These are phyloP conservation scores for Termitomyces sp. DNA, from an alignment of 768 basidiomycete genomes.

Conservation along the genomic window DNA sequence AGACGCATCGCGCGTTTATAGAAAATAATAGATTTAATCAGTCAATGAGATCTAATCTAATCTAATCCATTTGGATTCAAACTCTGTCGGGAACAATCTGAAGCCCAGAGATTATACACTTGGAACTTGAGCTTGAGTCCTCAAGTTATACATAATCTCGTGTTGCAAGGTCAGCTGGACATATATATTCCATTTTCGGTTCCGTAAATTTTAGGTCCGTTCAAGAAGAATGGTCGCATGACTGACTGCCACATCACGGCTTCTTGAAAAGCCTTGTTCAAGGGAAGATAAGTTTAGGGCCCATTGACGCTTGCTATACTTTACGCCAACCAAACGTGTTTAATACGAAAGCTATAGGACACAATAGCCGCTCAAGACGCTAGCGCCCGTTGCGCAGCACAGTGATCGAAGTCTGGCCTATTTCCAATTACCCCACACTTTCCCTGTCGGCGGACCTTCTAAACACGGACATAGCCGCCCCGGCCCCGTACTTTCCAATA, in stretches of 20 bases:
- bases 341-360: neutral
- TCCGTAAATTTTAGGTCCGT: neutral
- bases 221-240: conserved; percentile 2
- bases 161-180: neutral
- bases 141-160: too few relatives aligned
- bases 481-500: conserved; percentile 8
- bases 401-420: conserved; percentile 4
- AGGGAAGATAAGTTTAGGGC: neutral
- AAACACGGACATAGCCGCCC: conserved; percentile 11
- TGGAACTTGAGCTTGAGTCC: too few relatives aligned
- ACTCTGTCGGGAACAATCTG: too few relatives aligned
- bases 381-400: neutral
- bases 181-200: neutral
- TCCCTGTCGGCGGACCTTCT: conserved; percentile 14
- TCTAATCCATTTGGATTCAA: neutral
- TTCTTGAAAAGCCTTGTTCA: neutral
- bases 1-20: neutral
- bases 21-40: too few relatives aligned
- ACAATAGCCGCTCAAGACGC: neutral
- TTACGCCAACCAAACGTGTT: neutral
- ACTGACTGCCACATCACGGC: neutral
- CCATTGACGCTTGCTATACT: neutral
- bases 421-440: conserved; percentile 15
- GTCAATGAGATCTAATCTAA: neutral
- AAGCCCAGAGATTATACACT: too few relatives aligned